Conservation (phyloP, 2,329 filamentous ascomycete species). For the Neofusicoccum cordaticola region DNA sequence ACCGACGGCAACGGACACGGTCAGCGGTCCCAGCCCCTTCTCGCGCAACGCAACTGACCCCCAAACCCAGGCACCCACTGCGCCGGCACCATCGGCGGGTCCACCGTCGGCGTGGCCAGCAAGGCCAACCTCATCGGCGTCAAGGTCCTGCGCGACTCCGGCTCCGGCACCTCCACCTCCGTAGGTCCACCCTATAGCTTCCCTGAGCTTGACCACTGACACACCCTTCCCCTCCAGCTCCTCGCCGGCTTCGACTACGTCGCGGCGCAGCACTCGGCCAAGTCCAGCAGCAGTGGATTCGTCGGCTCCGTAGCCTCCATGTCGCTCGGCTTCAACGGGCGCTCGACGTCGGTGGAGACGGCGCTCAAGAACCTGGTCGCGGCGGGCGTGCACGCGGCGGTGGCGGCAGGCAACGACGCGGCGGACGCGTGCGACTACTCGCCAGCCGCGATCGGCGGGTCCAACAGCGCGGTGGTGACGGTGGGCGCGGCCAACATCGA, state of each 20-base stretch:
- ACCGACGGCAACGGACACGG: slow-evolving; percentile 10
- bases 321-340: slow-evolving; percentile 36
- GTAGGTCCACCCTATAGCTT: background rate
- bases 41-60: background rate
- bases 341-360: background rate
- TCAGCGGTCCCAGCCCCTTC: background rate
- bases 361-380: background rate
- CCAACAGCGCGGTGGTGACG: slow-evolving; percentile 35
- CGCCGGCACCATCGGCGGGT: slow-evolving; percentile 33
- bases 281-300: slow-evolving; percentile 25
- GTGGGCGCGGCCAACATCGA: slow-evolving; percentile 35
- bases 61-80: slow-evolving; percentile 30
- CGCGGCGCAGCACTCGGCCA: slow-evolving; percentile 28
- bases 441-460: slow-evolving; percentile 26
- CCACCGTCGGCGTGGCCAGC: slow-evolving; percentile 34
- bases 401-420: slow-evolving; percentile 33
- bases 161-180: slow-evolving; percentile 29
- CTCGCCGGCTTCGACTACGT: slow-evolving; percentile 40
- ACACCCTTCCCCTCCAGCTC: slow-evolving; percentile 16
- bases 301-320: slow-evolving; percentile 33
- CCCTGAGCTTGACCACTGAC: background rate
- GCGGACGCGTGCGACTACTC: slow-evolving; percentile 27
- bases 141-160: slow-evolving; percentile 34
- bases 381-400: slow-evolving; percentile 18
- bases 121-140: slow-evolving; percentile 35